phyloP scores from a whole-genome alignment of 1,284 basidiomycete species.

The Blastosporella zonata region DNA sequence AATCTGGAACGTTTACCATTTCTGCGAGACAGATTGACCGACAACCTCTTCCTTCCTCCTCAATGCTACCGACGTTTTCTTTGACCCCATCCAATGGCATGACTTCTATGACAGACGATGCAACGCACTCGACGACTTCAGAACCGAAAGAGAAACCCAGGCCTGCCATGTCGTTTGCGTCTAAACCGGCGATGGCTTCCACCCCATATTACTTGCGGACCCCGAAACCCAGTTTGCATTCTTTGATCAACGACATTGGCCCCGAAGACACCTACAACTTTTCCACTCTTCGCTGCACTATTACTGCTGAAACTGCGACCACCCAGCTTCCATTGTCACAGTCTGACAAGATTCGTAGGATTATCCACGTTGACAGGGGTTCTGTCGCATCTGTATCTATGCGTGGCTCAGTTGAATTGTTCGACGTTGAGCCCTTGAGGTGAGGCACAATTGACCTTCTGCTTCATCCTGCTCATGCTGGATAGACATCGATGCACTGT shows the following conservation, averaged over 20 bases:
- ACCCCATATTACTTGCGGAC: background rate
- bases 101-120: background rate
- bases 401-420: constrained; percentile 15
- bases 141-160: background rate
- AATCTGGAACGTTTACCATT: constrained; percentile 10
- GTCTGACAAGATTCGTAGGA: constrained; percentile 13
- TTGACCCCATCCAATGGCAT: background rate
- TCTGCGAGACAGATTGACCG: background rate
- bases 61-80: background rate
- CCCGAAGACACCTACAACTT: background rate
- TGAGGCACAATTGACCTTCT: background rate
- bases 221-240: background rate
- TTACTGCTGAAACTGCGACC: background rate
- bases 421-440: constrained; percentile 9
- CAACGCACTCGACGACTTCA: background rate
- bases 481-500: constrained; percentile 13
- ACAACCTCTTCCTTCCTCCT: background rate
- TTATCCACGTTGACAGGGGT: constrained; percentile 5
- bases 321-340: constrained; percentile 11
- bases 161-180: background rate
- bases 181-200: background rate
- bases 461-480: background rate
- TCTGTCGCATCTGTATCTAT: constrained; percentile 16
- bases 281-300: background rate
- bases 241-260: background rate